Evolutionary conservation across 495 filamentous ascomycete genomes (phyloP), one percentile per base, ranked within the genome.

Genomic region (Lasiosphaeria hispida): DNA sequence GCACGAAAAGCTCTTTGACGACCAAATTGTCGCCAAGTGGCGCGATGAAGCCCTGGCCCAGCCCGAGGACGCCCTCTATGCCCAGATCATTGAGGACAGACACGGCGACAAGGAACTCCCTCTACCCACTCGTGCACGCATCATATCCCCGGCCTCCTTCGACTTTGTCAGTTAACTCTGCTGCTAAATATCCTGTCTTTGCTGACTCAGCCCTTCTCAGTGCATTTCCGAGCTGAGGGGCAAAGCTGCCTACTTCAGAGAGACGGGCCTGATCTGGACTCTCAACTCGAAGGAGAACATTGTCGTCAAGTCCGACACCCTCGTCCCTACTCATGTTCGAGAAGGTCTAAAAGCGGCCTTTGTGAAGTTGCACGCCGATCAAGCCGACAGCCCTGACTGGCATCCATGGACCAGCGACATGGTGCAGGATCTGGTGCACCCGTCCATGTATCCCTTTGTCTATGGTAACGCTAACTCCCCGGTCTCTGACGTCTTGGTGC

Each of bases 341-440:
- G 10, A 23, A 11, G 17, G 7, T 23, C 23, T 45, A 0, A 13
- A 5, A 13, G 18, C 18, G 3, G 23, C 17, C 10, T 45, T 30
- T 10, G 43, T 19, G 1, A 45, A 23, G 8, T 19, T 45, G 42
- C 13, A 18, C 42, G 42, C 9, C 17, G 18, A 45, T 11, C 15
- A 45, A 17, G 13, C 10, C 8, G 7, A 19, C 43, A 23, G 15
- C 43, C 43, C 4, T 6, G 18, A 17, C 3, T 10, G 13, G 43
- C 10, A 23, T 4, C 10, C 18, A 7, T 43, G 11, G 7, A 19
- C 7, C 14, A 23, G 15, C 8, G 43, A 45, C 18, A 9, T 75
- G 60, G 85, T 88, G 0, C 71, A 84, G 7, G 74, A 88, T 63
- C 64, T 88, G 0, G 80, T 88, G 1, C 79, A 87, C 62, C 85